Percentiles rank a stretch among this genome's conserved stretches.
These are phyloP conservation scores for Magnusiomyces suaveolens DNA, from an alignment of 1,139 yeast genomes.

Conservation along the genomic window DNA sequence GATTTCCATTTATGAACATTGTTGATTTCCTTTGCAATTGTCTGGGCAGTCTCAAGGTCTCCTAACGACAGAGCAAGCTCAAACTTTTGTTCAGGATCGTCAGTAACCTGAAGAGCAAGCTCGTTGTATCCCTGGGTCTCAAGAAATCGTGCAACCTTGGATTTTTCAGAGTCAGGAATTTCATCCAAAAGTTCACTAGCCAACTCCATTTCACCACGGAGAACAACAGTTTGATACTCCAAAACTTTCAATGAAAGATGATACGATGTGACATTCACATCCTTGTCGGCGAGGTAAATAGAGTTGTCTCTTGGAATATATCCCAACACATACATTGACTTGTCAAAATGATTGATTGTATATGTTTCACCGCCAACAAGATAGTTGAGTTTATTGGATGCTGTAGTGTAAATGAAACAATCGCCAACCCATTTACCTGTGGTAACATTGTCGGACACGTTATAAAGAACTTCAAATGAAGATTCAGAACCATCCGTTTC, in stretches of 20 bases:
- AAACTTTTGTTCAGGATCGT: constrained; percentile 77
- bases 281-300: constrained; percentile 84
- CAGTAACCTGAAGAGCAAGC: constrained; percentile 72
- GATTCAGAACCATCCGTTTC: constrained; percentile 83
- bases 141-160: constrained; percentile 80
- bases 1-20: constrained; percentile 77
- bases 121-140: constrained; percentile 85
- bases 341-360: constrained; percentile 89
- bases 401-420: constrained; percentile 82
- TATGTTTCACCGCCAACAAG: constrained; percentile 90
- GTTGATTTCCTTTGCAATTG: constrained; percentile 45
- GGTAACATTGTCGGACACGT: constrained; percentile 69
- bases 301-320: constrained; percentile 84
- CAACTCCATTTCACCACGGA: constrained; percentile 83
- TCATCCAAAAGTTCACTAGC: constrained; percentile 58
- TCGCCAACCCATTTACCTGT: constrained; percentile 97
- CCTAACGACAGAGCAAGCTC: constrained; percentile 67
- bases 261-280: constrained; percentile 74
- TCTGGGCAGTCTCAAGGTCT: constrained; percentile 61
- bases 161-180: constrained; percentile 57
- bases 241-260: constrained; percentile 73
- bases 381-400: constrained; percentile 82
- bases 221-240: constrained; percentile 89
- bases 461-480: constrained; percentile 75
- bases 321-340: constrained; percentile 76